Percentiles rank a stretch among this genome's conserved stretches.
phyloP scores from a whole-genome alignment of 306 rosid genomes.

The Cucurbita ficifolia region DNA sequence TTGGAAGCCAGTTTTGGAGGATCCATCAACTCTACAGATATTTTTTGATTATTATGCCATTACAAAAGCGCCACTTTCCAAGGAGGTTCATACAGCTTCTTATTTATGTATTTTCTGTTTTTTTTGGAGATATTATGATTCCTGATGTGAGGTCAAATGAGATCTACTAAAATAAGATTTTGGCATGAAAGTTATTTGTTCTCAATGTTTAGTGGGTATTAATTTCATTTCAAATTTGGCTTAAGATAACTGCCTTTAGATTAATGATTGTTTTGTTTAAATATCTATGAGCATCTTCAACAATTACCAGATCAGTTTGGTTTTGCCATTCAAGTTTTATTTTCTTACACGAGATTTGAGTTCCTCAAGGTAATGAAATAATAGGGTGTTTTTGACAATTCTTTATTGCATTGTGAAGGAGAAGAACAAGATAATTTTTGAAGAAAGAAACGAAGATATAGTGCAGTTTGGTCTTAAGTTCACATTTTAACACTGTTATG shows the following conservation, averaged over 20 bases:
- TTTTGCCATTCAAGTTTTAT: neutral
- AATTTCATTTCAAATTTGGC: neutral
- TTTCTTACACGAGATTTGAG: neutral
- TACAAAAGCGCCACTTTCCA: conserved; percentile 85
- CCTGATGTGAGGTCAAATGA: neutral
- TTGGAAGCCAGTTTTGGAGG: conserved; percentile 91
- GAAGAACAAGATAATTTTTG: neutral
- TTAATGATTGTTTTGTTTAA: neutral
- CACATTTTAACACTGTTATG: too few species aligned
- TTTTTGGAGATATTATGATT: neutral
- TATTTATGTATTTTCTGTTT: neutral
- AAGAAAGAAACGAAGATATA: neutral
- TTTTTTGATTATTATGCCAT: conserved; percentile 87
- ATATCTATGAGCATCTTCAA: neutral
- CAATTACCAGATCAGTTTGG: neutral
- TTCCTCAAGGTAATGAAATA: neutral
- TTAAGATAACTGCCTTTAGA: neutral
- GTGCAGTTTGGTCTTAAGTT: neutral
- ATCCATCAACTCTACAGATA: conserved; percentile 74
- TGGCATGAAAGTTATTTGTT: neutral
- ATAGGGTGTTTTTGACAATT: neutral
- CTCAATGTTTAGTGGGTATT: neutral
- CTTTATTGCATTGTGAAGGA: neutral
- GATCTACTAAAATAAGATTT: neutral
- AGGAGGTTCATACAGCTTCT: conserved; percentile 57